A percentile compares a stretch with the other conserved stretches of the same genome.
phyloP scores from a whole-genome alignment of 768 basidiomycete genomes.

The Lactifluus hygrophoroides region DNA sequence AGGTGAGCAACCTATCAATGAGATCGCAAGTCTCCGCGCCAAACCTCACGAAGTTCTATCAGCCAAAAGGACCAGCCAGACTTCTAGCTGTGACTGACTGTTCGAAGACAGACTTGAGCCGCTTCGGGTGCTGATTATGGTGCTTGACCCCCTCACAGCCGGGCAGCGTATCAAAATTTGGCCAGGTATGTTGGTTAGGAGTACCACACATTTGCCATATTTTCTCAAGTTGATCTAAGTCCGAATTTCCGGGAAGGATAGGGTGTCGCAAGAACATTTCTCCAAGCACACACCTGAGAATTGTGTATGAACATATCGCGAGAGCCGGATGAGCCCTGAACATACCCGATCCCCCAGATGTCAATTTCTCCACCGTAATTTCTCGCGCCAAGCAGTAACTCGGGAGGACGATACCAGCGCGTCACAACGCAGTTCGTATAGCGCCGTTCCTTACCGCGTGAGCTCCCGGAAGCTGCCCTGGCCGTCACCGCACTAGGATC shows the following conservation, averaged over 20 bases:
- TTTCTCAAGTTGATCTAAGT: slow-evolving; percentile 84
- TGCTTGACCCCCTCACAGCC: slow-evolving; percentile 74
- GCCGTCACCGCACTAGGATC: slow-evolving; percentile 42
- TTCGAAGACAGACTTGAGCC: slow-evolving; percentile 49
- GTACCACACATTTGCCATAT: slow-evolving; percentile 89
- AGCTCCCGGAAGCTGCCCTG: slow-evolving; percentile 29
- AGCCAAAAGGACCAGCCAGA: slow-evolving; percentile 10
- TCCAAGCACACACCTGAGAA: slow-evolving; percentile 78
- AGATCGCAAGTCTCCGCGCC: slow-evolving; percentile 71
- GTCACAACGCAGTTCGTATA: slow-evolving; percentile 97
- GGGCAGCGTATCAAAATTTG: slow-evolving; percentile 63
- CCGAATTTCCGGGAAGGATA: slow-evolving; percentile 79
- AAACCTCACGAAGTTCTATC: slow-evolving; percentile 36
- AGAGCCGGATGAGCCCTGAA: slow-evolving; percentile 4
- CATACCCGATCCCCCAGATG: slow-evolving; percentile 95
- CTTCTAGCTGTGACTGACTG: slow-evolving; percentile 35
- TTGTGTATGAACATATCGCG: not conserved
- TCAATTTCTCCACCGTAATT: slow-evolving; percentile 93
- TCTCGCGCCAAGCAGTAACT: slow-evolving; percentile 80
- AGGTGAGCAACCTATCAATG: slow-evolving; percentile 69
- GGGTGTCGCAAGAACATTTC: slow-evolving; percentile 90
- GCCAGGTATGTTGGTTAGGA: slow-evolving; percentile 77
- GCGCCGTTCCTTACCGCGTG: slow-evolving; percentile 48
- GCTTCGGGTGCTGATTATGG: slow-evolving; percentile 45
- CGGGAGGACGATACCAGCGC: slow-evolving; percentile 90